Evolutionary conservation across 306 rosid species (phyloP), one percentile per base, ranked within the genome.

Genomic region (Fagus crenata): DNA sequence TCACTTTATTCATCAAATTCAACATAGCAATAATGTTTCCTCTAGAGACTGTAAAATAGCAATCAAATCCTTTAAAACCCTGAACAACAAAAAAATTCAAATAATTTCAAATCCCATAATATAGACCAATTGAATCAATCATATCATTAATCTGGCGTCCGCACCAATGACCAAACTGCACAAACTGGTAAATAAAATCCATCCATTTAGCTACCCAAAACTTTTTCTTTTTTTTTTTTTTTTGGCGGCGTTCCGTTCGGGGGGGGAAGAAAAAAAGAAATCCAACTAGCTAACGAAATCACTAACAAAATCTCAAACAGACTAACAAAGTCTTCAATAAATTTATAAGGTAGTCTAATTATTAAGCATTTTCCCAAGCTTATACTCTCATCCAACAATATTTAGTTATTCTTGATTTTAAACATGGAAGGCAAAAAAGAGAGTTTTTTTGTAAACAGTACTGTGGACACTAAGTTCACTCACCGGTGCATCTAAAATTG

Each of bases 401-500:
- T 59, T 72, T n/a, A 67, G 3, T 4, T 56, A 37, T 53, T 64
- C 55, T 17, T 65, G 55, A 32, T 61, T 55, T 40, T 54, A 39
- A 65, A 40, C 64, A 58, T 58, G 31, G 64, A 41, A 40, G 71
- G 49, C 1, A 41, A 67, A 40, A 15, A 18, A 39, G 9, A 67
- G 71, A 12, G 71, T 37, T 28, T 37, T 18, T 58, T 58, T 59
- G 18, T 22, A 43, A 83, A 53, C 2, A 78, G 37, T 71, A 76
- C 15, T 77, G 71, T 42, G 59, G 69, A 15, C 58, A 78, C 75
- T 31, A 61, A 14, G 77, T 35, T 49, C 74, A 90, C 99, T 86
- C 86, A 96, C 99, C 15, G 98, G 99, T 63, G 99, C 99, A 85
- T 96, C 99, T 88, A 96, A 85, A 82, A 96, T 96, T 1, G 99